phyloP scores from a whole-genome alignment of 2,329 filamentous ascomycete species.

The Cladosporium sphaerospermum region DNA sequence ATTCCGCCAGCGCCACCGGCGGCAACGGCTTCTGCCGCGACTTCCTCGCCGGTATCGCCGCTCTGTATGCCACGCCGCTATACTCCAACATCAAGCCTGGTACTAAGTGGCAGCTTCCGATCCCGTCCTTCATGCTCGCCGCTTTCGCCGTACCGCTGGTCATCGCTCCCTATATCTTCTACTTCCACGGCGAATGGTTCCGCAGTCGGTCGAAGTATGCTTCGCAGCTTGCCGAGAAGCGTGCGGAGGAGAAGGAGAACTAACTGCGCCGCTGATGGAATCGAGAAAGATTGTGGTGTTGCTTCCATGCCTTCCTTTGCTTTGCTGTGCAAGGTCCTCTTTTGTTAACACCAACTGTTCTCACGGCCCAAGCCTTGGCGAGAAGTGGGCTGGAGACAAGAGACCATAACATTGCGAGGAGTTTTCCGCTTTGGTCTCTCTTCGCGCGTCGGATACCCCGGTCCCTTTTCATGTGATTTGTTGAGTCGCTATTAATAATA shows the following conservation, averaged over 20 bases:
- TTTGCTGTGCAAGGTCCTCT: no score
- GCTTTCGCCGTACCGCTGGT: slow-evolving; percentile 46
- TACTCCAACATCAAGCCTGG: slow-evolving; percentile 24
- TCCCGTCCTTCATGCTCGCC: slow-evolving; percentile 49
- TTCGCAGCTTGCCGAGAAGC: slow-evolving; percentile 43
- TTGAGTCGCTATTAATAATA: no score
- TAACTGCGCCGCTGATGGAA: neutral
- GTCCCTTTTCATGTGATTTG: no score
- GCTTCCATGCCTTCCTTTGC: no score
- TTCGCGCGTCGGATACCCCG: no score
- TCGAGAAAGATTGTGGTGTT: neutral
- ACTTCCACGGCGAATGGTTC: slow-evolving; percentile 37
- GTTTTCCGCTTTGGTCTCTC: no score
- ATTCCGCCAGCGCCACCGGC: slow-evolving; percentile 67
- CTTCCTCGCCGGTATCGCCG: slow-evolving; percentile 65
- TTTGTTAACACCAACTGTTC: no score
- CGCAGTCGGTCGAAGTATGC: slow-evolving; percentile 30
- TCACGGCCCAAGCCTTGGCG: no score
- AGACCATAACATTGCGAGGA: no score
- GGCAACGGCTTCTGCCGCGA: slow-evolving; percentile 71
- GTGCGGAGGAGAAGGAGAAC: slow-evolving; percentile 26
- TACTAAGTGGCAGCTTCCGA: slow-evolving; percentile 32
- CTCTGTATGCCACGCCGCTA: slow-evolving; percentile 58
- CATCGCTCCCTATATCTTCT: slow-evolving; percentile 51
- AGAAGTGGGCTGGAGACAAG: no score